These are phyloP conservation scores for Phytophthora pseudosyringae DNA, from an alignment of 352 stramenopile species.

Conservation along the genomic window DNA sequence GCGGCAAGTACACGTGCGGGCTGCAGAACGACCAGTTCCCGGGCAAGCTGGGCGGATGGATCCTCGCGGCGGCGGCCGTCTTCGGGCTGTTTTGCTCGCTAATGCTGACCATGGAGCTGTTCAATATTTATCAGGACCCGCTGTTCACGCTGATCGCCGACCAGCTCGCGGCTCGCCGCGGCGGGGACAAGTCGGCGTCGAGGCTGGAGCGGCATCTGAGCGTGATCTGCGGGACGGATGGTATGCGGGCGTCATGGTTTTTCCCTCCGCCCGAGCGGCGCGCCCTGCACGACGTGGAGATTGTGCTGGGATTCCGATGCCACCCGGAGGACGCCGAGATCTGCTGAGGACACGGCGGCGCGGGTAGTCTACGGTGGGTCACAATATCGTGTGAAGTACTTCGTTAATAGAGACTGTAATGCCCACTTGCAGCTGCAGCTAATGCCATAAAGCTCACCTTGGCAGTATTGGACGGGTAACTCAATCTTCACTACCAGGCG, in stretches of 20 bases:
- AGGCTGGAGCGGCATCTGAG: conserved; percentile 71
- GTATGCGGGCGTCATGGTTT: conserved; percentile 69
- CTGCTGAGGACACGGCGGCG: conserved; percentile 28
- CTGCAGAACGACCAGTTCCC: conserved; percentile 67
- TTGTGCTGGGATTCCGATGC: conserved; percentile 63
- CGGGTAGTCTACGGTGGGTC: neutral
- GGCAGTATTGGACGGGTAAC: too few relatives aligned
- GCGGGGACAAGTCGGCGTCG: conserved; percentile 66
- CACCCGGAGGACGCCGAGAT: conserved; percentile 25
- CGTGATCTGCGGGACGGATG: conserved; percentile 79
- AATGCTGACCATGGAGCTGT: conserved; percentile 85
- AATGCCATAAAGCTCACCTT: neutral
- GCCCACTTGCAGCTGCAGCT: neutral
- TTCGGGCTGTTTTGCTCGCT: conserved; percentile 81
- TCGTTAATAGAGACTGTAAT: neutral
- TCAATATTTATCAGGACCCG: conserved; percentile 72
- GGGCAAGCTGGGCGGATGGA: conserved; percentile 66
- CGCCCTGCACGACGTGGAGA: conserved; percentile 61
- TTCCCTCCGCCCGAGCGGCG: conserved; percentile 55
- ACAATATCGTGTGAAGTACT: neutral
- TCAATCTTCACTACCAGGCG: too few relatives aligned
- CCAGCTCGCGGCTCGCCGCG: conserved; percentile 57
- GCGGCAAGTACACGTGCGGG: conserved; percentile 55
- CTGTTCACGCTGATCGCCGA: conserved; percentile 61
- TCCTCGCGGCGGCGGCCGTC: conserved; percentile 66